Base-by-base conservation (phyloP, 192 early-diverging fungal genomes). In the Coemansia sp. region DNA sequence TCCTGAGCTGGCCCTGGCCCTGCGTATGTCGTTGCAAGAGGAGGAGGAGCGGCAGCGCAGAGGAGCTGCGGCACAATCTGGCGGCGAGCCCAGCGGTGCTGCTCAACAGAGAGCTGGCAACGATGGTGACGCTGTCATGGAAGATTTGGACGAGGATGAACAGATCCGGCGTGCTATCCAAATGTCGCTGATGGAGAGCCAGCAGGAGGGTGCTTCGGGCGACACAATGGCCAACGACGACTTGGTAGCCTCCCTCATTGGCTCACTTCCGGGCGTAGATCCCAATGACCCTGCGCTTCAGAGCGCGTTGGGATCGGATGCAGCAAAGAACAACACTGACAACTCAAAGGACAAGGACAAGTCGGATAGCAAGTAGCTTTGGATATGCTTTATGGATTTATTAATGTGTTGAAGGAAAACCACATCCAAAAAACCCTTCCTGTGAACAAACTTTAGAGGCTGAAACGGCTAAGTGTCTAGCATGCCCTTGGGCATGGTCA, bases 11-110 rank as follows among this genome's bases (percentile, higher is more conserved):
- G 96, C 95, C 0, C 47, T 74, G 85, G 95, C 95, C 1, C 74
- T 99, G 59, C 88, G 94, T 64, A 97, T 99, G 81, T 97, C 95
- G 21, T 75, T 97, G 84, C 94, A 96, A 71, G 96, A 99, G 77
- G 96, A 97, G 67, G 88, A 89, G 48, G 95, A 94, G 34, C 87
- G 96, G 71, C 95, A 96, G 75, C 62, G 76, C 57, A 60, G 70
- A 23, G 78, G 75, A 43, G 66, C 67, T 25, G 76, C 73, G 26
- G 50, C 53, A 28, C 25, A 35, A 11, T 26, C 38, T 0, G 6
- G 25, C 18, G 50, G 58, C 21, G 66, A 48, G 11, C 14, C 48
- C 50, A 33, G 41, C 59, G 33, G 31, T 34, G 64, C 10, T 37
- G 47, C 16, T 36, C 55, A 21, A 48, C 47, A 9, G 48, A 50